Evolutionary conservation across 2,329 filamentous ascomycete species (phyloP), one percentile per base, ranked within the genome.

Genomic region (Remersonia thermophila): DNA sequence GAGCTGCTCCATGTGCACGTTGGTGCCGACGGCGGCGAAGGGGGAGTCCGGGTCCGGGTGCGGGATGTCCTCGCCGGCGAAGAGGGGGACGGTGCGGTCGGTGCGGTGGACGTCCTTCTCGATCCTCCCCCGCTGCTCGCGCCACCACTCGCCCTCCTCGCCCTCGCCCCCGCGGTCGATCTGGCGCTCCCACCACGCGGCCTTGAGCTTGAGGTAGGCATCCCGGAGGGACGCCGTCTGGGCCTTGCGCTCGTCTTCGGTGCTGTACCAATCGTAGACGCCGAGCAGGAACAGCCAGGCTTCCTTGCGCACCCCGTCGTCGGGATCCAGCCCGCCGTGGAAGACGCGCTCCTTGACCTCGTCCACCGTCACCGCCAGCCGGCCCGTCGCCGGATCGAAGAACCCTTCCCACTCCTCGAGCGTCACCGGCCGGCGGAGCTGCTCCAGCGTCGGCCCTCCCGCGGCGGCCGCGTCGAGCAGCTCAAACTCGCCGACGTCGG

Each of bases 81-180:
- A 98, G 28, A 98, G 81, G n/a, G 84, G 81, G 20, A 98, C 84
- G 31, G 80, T 84, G 30, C 93, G 83, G 59, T 98, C 91, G 46
- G 91, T 98, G 50, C 91, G 80, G 57, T 98, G 93, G 13, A 98
- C 93, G 54, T 98, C 91, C 62, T 98, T 98, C 59, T 98, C 91
- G 59, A 98, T 98, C 44, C 91, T 74, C 43, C 76, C 80, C 56
- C 80, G 83, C 57, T 98, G 91, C 58, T 98, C 91, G 44, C 86
- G 79, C 89, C 89, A 98, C 80, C 86, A 94, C 52, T 98, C 93
- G 17, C 82, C 80, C 47, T 89, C 75, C 47, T 94, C 83, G 3
- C 78, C 69, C 17, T 84, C 77, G 2, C 82, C 80, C 20, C 83
- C 77, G 11, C 87, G 75, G 38, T 94, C 87, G 2, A 91, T 72